Base-by-base conservation (phyloP, 164 flowering plant species). In the Annona cherimola region DNA sequence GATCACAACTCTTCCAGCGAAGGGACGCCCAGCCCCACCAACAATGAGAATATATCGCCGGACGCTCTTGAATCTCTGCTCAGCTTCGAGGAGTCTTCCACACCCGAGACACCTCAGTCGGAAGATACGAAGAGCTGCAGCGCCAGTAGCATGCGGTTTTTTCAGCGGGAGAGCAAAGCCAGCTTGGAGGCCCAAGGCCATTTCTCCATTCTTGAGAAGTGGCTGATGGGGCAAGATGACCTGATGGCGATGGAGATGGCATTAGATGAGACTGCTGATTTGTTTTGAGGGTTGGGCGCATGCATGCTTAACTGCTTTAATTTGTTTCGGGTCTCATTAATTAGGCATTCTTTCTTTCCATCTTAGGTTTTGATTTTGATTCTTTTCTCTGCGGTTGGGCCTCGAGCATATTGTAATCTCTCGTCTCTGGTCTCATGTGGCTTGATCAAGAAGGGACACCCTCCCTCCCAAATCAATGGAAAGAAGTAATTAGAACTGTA, bases 201-300 rank as follows among this genome's bases (percentile, higher is more conserved):
- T 0, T 61, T 88, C 44, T 81, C 88, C 1, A 26, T 89, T 83
- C 76, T 93, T 35, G 98, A 93, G 81, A 86, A 87, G 55, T 93
- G 98, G 98, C 75, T 93, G 61, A 79, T 89, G 63, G 87, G 69
- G 55, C 79, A 80, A 7, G 79, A 71, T 45, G 77, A 73, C 20
- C 43, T 84, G 57, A 68, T 76, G 71, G 83, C 72, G 54, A 69
- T 76, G 70, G 83, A 76, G 46, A 73, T 86, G 44, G 63, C 80
- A 62, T 66, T 87, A 66, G 83, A 85, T 76, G 88, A 54, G 20
- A 68, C 70, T 70, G 63, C 73, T 67, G 79, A 75, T 74, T 74
- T 84, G 72, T 83, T 87, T 79, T 81, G 60, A 78, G 62, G 6
- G 68, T 26, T 64, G 64, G 44, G 40, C 40, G 45, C 3, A 41